Base-by-base conservation (phyloP, 2,329 filamentous ascomycete species). In the Septoria petroselini region DNA sequence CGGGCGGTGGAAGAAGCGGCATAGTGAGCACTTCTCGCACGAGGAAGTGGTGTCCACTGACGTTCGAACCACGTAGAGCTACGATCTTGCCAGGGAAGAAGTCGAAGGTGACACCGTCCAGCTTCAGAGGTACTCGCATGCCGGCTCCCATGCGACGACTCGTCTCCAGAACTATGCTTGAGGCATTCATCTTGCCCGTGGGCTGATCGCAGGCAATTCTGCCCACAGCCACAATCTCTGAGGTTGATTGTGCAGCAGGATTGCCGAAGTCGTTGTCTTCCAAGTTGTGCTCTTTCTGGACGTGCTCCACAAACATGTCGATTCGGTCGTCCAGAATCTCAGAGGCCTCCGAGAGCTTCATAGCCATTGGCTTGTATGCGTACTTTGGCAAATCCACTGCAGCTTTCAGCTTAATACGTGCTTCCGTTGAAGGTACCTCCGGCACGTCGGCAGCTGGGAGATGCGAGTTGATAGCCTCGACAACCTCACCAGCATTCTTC, bases 51-150 rank as follows among this genome's bases (percentile, higher is more conserved):
- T 83, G 79, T 0, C 91, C 91, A 0, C 88, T 89, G 15, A 89
- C 83, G 66, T 98, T 98, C 60, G 83, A 89, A 6, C 93, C 93
- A 54, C 80, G 80, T 21, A 97, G 71, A 5, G 91, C 93, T 23
- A 95, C 88, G 44, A 97, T 89, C 66, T 97, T 91, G 4, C 93
- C 93, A 0, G 91, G 93, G 66, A 97, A 97, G 73, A 97, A 88
- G 65, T 88, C 85, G 70, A 86, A 93, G 57, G 76, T 72, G 1
- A 95, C 68, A 2, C 78, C 78, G 53, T 85, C 80, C 50, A 96
- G 74, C 57, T 88, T 88, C 14, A 98, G 70, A 3, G 89, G 87
- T 23, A 96, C 81, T 50, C 93, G 81, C 50, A 88, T 74, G 3
- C 91, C 93, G 57, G 85, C 88, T 29, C 93, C 93, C 60, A 83